Base-by-base conservation (phyloP, 129 eudicot species). In the Flaveria sonorensis region DNA sequence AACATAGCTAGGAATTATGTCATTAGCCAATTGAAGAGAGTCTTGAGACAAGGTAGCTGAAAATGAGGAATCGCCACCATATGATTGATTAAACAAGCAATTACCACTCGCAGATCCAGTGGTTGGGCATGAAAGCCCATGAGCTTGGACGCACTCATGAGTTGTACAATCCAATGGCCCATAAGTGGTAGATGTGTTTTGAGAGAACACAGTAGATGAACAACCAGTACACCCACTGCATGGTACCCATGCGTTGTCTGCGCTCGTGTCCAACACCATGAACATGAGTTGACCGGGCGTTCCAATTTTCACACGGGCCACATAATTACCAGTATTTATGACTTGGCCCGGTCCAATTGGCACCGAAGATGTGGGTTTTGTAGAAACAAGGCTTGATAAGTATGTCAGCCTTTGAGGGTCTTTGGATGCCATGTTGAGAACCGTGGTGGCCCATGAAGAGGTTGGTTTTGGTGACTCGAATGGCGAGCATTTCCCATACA, bases 401-500 rank as follows among this genome's bases (percentile, higher is more conserved):
- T 83, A 88, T 5, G 87, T 68, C 24, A 91, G 81, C 77, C 99
- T 71, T 80, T 86, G 80, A 8, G 83, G 89, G 84, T 94, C 99
- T 46, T 83, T 85, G 10, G 92, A 53, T 83, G 97, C 99, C 99
- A 94, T 87, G 85, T 87, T 46, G 10, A 91, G 70, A 71, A 94
- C 85, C 0, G 92, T 91, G 75, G 86, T 76, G 76, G 65, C 64
- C 97, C 96, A 91, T 60, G 96, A 81, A 1, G 90, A 71, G 55
- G 88, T 24, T 16, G 87, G 92, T 3, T 84, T 84, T 11, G 88
- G 93, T 1, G 97, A 68, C 67, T 73, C 26, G 73, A 94, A 87
- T 2, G 99, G 99, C 15, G 99, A 94, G 84, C 97, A 89, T 83
- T 89, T 86, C n/a, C 97, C 93, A 10, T 87, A 89, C 3, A 91